Conservation (phyloP, 1,139 yeast species). For the Suhomyces bribrorum region DNA sequence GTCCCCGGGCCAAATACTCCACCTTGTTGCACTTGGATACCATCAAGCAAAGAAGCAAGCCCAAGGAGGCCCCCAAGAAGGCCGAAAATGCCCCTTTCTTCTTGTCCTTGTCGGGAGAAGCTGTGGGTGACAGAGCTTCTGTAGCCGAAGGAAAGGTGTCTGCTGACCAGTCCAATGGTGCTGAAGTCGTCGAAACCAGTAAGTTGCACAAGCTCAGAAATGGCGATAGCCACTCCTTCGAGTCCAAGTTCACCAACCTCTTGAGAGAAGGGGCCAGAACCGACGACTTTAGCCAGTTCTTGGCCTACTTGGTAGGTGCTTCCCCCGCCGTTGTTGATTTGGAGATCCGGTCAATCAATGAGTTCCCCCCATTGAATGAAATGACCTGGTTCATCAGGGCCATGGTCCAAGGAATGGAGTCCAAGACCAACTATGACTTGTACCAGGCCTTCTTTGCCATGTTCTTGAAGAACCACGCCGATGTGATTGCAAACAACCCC, state of each 20-base stretch:
- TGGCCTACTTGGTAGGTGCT: constrained; percentile 56
- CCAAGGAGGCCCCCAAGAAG: constrained; percentile 84
- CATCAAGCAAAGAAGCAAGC: constrained; percentile 84
- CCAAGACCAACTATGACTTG: constrained; percentile 67
- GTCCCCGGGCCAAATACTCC: constrained; percentile 76
- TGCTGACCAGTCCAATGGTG: constrained; percentile 14
- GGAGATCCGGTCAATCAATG: constrained; percentile 78
- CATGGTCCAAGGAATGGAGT: constrained; percentile 55
- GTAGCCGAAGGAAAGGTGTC: constrained; percentile 52
- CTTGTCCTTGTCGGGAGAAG: constrained; percentile 62
- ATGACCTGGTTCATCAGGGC: constrained; percentile 66
- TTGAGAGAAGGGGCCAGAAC: constrained; percentile 53
- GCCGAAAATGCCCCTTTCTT: constrained; percentile 86
- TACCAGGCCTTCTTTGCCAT: constrained; percentile 77
- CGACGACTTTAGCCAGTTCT: constrained; percentile 49
- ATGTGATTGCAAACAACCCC: constrained; percentile 58
- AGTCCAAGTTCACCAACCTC: constrained; percentile 70
- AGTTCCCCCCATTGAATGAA: constrained; percentile 66
- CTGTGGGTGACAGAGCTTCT: constrained; percentile 69
- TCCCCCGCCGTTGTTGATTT: constrained; percentile 82
- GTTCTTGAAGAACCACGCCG: constrained; percentile 79
- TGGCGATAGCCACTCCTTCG: constrained; percentile 46
- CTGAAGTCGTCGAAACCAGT: constrained; percentile 21
- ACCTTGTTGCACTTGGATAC: constrained; percentile 81
- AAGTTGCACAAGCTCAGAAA: constrained; percentile 31